A percentile compares a stretch with the other conserved stretches of the same genome.
These are phyloP conservation scores for Eucalyptus paniculata DNA, from an alignment of 345 rosid species.

Conservation along the genomic window DNA sequence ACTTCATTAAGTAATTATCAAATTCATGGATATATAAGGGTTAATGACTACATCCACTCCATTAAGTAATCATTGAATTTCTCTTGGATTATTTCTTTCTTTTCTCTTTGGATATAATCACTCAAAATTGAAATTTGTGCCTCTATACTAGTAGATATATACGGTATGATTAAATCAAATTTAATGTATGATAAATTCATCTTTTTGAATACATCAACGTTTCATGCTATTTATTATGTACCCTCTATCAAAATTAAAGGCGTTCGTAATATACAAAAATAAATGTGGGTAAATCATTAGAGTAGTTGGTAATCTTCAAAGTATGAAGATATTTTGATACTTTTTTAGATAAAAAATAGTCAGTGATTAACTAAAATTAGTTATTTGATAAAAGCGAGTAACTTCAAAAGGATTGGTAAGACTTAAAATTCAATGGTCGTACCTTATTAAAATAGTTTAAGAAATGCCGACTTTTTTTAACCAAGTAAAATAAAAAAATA, in stretches of 20 bases:
- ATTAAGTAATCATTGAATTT: too few relatives aligned
- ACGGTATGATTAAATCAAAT: too few relatives aligned
- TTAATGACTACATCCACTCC: too few relatives aligned
- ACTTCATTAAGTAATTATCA: too few relatives aligned
- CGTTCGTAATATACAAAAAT: too few relatives aligned
- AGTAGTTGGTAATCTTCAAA: background rate
- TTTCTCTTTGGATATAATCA: background rate
- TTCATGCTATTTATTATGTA: background rate
- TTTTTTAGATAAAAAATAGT: background rate
- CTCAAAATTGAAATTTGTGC: background rate
- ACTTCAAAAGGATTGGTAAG: background rate
- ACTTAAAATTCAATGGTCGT: too few relatives aligned
- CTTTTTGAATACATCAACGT: background rate
- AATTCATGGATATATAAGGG: too few relatives aligned
- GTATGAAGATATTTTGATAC: background rate
- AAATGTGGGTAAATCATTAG: background rate
- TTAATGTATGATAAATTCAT: background rate
- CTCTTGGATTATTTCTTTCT: background rate
- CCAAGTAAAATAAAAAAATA: background rate
- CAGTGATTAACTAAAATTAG: background rate
- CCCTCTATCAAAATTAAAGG: background rate
- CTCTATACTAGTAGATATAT: background rate
- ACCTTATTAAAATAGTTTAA: too few relatives aligned
- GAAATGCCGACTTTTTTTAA: background rate
- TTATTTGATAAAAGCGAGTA: background rate